Base-by-base conservation (phyloP, 345 rosid genomes). In the Nephelium lappaceum region DNA sequence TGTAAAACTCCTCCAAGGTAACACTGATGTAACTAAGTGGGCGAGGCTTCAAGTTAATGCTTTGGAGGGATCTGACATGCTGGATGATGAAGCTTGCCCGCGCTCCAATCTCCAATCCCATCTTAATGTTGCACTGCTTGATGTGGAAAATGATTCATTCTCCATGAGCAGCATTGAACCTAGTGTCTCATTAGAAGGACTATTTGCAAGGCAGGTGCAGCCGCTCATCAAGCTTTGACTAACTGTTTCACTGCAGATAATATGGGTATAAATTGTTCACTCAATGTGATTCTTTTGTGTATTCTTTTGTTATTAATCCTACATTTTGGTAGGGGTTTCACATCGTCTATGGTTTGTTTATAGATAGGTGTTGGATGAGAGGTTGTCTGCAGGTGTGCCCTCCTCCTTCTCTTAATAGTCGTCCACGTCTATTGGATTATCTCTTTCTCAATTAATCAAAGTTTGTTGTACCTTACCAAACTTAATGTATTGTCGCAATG, bases 141-240 rank as follows among this genome's bases (percentile, higher is more conserved):
- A 94, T 47, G 64, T 93, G 67, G 95, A 90, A 70, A 93, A 92
- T 60, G 95, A 91, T 73, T 91, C 95, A 0, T 76, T 87, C 72
- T 94, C 97, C 42, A 74, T 78, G 84, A 92, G 95, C 84, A 88
- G 91, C 89, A 74, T 85, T 0, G 98, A 90, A 69, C 96, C 88
- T 70, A 76, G 87, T 10, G 71, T 95, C 58, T 90, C 96, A 18
- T 71, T 93, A 58, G 99, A 94, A 94, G 82, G 97, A 93, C 81
- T 96, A 96, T 81, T 83, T 96, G 24, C 88, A 85, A 83, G 99
- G 97, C 75, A 87, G 99, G 83, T 92, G 97, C 86, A 95, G 98
- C 85, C 91, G 95, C 65, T 89, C 96, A 12, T 91, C 98, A 6
- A 95, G 98, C 90, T 91, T 95, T 8, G 99, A 95, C 88, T 93